phyloP scores from a whole-genome alignment of 208 protist species.

The Trypanosoma brucei region DNA sequence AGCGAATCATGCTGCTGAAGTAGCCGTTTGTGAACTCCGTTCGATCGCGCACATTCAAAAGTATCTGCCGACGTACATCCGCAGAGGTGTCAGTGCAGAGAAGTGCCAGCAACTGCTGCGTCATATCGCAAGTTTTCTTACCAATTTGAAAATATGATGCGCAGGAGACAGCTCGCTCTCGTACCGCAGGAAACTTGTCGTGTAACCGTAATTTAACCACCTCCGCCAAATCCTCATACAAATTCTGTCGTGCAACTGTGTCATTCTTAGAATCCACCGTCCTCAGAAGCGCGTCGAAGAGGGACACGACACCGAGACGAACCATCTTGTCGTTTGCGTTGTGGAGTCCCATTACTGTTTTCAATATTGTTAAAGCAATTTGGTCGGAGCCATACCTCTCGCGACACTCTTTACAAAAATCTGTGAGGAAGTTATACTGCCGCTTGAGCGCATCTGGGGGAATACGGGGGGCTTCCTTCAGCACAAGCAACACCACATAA shows the following conservation, averaged over 20 bases:
- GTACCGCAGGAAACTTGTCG: conserved; percentile 68
- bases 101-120: conserved; percentile 78
- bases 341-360: conserved; percentile 54
- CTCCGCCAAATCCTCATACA: conserved; percentile 77
- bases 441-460: conserved; percentile 63
- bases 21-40: conserved; percentile 88
- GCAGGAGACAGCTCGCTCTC: conserved; percentile 60
- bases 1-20: conserved; percentile 82
- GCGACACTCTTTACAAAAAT: conserved; percentile 58
- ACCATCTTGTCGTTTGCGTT: conserved; percentile 83
- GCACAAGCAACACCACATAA: conserved; percentile 53
- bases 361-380: conserved; percentile 55
- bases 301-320: conserved; percentile 67
- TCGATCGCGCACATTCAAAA: conserved; percentile 58
- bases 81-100: conserved; percentile 76
- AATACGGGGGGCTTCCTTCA: conserved; percentile 71
- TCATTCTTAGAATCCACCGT: conserved; percentile 74
- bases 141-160: conserved; percentile 79
- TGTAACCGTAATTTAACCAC: conserved; percentile 77
- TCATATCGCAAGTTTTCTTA: conserved; percentile 80
- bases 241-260: conserved; percentile 76
- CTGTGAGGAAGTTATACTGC: conserved; percentile 73
- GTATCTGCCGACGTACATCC: conserved; percentile 76
- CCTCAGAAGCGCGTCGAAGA: conserved; percentile 66
- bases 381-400: conserved; percentile 52